Base-by-base conservation (phyloP, 2,329 filamentous ascomycete species). In the Didymella pomorum region DNA sequence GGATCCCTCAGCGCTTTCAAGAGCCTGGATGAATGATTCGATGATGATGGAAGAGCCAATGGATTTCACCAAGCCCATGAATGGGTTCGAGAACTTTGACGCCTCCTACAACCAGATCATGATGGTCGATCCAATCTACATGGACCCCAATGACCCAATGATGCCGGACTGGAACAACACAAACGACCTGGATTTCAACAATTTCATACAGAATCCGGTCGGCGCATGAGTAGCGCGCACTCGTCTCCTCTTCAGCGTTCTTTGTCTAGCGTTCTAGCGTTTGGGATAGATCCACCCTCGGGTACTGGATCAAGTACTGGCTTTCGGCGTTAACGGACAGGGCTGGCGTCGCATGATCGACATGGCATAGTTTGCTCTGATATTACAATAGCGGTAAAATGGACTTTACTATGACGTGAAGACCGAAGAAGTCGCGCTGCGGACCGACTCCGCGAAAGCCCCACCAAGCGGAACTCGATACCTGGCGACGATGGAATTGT, bases 11-110 rank as follows among this genome's bases (percentile, higher is more conserved):
- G 51, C 68, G 3, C 61, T 76, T 1, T 72, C 69, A 16, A 68
- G 71, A 33, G 62, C 63, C 2, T 77, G 74, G 74, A 61, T 70
- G 50, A 63, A 67, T 29, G 73, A 77, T 42, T 62, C 72, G 10
- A 72, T 73, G 65, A 75, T 76, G 63, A 72, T 77, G 72, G 73
- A 76, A 20, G 73, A 75, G 42, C 57, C 71, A 1, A 62, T 76
- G 14, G 73, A 76, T 56, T 76, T 75, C 60, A 66, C 64, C 53
- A 76, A 76, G 53, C 66, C 70, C 20, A 71, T 76, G 64, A 72
- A 71, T 26, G 64, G 62, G 25, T 76, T 69, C 59, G 73, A 77
- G 48, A 67, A 59, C 33, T 75, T 68, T 55, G 66, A 61, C 52
- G 64, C 31, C 18, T 35, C 55, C 39, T 76, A 72, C 53, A 73